phyloP scores from a whole-genome alignment of 805 yeast genomes.

The Groenewaldozyma salmanticensis region DNA sequence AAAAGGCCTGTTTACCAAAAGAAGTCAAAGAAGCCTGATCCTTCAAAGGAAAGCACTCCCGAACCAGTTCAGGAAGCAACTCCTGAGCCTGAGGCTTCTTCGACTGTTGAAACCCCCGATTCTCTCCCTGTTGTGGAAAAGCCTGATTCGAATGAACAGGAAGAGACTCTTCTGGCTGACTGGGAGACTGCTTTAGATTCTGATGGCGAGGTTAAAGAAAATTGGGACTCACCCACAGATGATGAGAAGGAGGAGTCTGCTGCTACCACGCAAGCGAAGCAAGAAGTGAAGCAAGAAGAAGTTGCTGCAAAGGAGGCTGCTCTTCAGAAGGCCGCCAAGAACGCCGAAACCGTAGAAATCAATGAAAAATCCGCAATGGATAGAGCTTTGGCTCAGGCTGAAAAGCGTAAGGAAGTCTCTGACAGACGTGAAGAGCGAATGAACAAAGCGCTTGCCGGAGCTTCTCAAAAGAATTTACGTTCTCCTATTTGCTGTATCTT shows the following conservation, averaged over 20 bases:
- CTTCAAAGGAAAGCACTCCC: constrained; percentile 11
- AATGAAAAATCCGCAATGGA: constrained; percentile 26
- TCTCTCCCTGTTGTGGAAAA: constrained; percentile 12
- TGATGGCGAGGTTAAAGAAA: constrained; percentile 43
- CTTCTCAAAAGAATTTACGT: constrained; percentile 56
- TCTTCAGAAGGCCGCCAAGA: constrained; percentile 24
- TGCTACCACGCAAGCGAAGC: constrained; percentile 6
- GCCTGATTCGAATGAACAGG: constrained; percentile 29
- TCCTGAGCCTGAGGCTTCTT: constrained; percentile 9
- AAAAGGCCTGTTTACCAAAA: constrained; percentile 38
- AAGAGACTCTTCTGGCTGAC: constrained; percentile 63
- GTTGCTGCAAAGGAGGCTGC: constrained; percentile 26
- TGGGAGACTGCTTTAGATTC: constrained; percentile 64
- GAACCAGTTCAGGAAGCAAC: constrained; percentile 7
- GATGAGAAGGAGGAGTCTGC: constrained; percentile 13
- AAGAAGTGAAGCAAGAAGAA: constrained; percentile 21
- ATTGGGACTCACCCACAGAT: constrained; percentile 18
- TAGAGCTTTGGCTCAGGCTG: constrained; percentile 21
- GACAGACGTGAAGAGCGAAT: constrained; percentile 31
- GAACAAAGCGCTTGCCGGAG: constrained; percentile 28
- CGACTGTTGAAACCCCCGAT: too few relatives aligned
- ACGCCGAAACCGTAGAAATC: constrained; percentile 19
- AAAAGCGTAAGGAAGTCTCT: constrained; percentile 31
- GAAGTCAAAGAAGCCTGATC: constrained; percentile 28
- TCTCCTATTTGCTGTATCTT: constrained; percentile 98